phyloP scores from a whole-genome alignment of 208 protist genomes.

The Borovskyia barvae region DNA sequence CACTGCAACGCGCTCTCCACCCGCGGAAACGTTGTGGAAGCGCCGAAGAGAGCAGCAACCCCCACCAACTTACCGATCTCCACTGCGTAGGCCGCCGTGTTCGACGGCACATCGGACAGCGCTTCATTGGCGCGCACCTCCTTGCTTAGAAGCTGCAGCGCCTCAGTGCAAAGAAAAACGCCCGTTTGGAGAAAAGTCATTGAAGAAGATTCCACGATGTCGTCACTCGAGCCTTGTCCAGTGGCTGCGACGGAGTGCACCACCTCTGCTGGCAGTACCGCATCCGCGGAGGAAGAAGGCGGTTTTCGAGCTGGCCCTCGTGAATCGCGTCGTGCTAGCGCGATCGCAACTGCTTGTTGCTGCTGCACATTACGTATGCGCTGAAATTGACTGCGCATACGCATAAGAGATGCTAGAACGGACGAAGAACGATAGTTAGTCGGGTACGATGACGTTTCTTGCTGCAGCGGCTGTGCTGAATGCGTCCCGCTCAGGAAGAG shows the following conservation, averaged over 20 bases:
- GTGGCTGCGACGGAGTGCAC: background rate
- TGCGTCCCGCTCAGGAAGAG: too few species aligned
- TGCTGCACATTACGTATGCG: constrained; percentile 20
- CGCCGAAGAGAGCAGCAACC: constrained; percentile 63
- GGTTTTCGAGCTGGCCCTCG: background rate
- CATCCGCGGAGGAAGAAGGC: background rate
- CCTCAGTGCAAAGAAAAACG: constrained; percentile 38
- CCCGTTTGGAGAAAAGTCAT: constrained; percentile 5
- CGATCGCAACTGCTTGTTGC: constrained; percentile 14
- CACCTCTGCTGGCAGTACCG: background rate
- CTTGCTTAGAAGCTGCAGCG: constrained; percentile 53
- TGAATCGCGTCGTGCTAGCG: background rate
- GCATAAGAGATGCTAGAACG: constrained; percentile 37
- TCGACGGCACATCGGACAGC: constrained; percentile 57
- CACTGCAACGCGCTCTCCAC: constrained; percentile 68
- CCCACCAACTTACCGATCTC: constrained; percentile 80
- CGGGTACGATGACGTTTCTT: background rate
- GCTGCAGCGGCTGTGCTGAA: constrained; percentile 1
- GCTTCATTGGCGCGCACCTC: constrained; percentile 40
- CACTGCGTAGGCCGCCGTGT: constrained; percentile 38
- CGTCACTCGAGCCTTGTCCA: background rate
- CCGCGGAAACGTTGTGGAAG: constrained; percentile 44
- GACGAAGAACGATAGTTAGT: constrained; percentile 20
- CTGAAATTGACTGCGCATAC: constrained; percentile 41
- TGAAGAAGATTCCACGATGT: background rate